Conservation (phyloP, 2,329 filamentous ascomycete species). For the Fusarium tuaranense region DNA sequence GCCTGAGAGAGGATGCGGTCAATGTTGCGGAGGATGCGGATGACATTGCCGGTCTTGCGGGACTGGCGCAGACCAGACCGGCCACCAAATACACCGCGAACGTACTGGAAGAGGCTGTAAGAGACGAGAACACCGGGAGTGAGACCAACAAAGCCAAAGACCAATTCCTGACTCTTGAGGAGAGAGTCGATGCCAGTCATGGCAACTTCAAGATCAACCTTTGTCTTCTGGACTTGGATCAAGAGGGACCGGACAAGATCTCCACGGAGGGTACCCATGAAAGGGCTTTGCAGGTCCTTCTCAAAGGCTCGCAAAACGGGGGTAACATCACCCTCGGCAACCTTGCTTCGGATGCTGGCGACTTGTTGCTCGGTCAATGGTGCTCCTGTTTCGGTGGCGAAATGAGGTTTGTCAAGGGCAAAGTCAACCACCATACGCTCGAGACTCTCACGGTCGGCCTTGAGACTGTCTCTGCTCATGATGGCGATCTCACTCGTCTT, state of each 20-base stretch:
- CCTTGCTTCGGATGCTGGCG: slow-evolving; percentile 78
- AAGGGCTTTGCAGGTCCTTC: slow-evolving; percentile 83
- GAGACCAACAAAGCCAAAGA: slow-evolving; percentile 96
- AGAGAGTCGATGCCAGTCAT: slow-evolving; percentile 96
- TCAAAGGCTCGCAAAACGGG: slow-evolving; percentile 93
- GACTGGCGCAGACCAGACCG: slow-evolving; percentile 75
- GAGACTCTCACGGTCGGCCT: slow-evolving; percentile 89
- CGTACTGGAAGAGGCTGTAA: slow-evolving; percentile 78
- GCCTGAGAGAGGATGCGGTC: slow-evolving; percentile 82
- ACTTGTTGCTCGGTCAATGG: slow-evolving; percentile 77
- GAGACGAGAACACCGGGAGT: slow-evolving; percentile 93
- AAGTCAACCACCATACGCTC: slow-evolving; percentile 99
- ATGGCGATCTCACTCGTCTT: slow-evolving; percentile 93
- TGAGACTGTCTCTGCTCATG: slow-evolving; percentile 92
- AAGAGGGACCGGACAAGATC: slow-evolving; percentile 90
- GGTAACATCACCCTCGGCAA: slow-evolving; percentile 92
- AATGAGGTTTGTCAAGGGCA: slow-evolving; percentile 81
- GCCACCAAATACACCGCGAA: slow-evolving; percentile 76
- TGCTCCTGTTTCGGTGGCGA: slow-evolving; percentile 58
- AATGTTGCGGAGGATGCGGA: slow-evolving; percentile 87
- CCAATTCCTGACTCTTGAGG: slow-evolving; percentile 94
- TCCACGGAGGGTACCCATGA: slow-evolving; percentile 84
- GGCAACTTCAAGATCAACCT: slow-evolving; percentile 96
- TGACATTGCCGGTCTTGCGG: slow-evolving; percentile 75
- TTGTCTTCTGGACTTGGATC: slow-evolving; percentile 98